These are phyloP conservation scores for Russula compacta DNA, from an alignment of 768 basidiomycete genomes.

Conservation along the genomic window DNA sequence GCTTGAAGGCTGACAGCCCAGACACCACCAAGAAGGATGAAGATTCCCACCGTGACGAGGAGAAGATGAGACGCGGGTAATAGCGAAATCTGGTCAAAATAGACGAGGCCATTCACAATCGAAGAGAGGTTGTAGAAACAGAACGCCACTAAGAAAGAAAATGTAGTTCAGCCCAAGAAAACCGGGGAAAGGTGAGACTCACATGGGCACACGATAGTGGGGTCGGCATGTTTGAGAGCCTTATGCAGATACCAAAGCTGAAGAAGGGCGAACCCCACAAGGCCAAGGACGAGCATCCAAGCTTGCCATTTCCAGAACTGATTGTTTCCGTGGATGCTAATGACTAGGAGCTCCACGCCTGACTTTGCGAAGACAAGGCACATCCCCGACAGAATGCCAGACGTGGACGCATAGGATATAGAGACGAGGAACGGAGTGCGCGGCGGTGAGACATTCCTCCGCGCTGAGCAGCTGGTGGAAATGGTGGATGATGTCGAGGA, in stretches of 20 bases:
- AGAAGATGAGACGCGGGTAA: slow-evolving; percentile 61
- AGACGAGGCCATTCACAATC: slow-evolving; percentile 83
- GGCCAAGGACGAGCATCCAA: slow-evolving; percentile 68
- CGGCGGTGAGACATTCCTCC: slow-evolving; percentile 22
- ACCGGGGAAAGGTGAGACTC: slow-evolving; percentile 24
- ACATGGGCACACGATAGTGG: slow-evolving; percentile 81
- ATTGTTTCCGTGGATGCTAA: slow-evolving; percentile 66
- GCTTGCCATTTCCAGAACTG: slow-evolving; percentile 81
- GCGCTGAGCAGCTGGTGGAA: slow-evolving; percentile 16
- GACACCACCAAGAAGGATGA: slow-evolving; percentile 74
- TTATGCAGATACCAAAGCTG: slow-evolving; percentile 84
- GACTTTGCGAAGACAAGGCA: slow-evolving; percentile 91
- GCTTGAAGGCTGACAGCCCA: slow-evolving; percentile 82
- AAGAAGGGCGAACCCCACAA: slow-evolving; percentile 65
- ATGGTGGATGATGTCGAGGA: slow-evolving; percentile 23
- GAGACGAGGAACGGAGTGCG: slow-evolving; percentile 59
- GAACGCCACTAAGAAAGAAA: slow-evolving; percentile 56
- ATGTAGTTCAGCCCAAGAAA: background rate
- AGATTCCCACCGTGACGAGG: slow-evolving; percentile 69
- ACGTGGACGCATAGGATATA: slow-evolving; percentile 78
- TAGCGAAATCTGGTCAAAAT: slow-evolving; percentile 76
- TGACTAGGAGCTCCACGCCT: slow-evolving; percentile 77
- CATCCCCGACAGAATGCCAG: slow-evolving; percentile 86
- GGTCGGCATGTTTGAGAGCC: slow-evolving; percentile 70
- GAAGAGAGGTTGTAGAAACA: slow-evolving; percentile 93